phyloP scores from a whole-genome alignment of 2,329 filamentous ascomycete genomes.

The Dothideomycetes sp. region DNA sequence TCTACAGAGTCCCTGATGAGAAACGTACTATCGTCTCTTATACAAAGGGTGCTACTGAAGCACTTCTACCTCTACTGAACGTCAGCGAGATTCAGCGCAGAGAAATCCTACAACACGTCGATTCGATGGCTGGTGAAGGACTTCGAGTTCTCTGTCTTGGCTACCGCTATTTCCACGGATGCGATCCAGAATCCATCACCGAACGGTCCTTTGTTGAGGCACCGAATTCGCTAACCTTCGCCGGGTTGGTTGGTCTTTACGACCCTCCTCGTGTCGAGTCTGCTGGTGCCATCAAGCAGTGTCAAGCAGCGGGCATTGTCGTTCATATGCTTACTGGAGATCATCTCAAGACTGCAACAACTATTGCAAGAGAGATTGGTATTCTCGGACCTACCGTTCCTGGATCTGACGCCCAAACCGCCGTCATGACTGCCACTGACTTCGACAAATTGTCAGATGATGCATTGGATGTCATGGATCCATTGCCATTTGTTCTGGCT shows the following conservation, averaged over 20 bases:
- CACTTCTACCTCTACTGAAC: constrained; percentile 23
- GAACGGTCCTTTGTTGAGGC: constrained; percentile 20
- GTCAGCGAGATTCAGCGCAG: constrained; percentile 17
- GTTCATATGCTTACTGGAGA: constrained; percentile 44
- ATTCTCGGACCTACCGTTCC: constrained; percentile 29
- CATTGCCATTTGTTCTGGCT: constrained; percentile 36
- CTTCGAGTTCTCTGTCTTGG: constrained; percentile 27
- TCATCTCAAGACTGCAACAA: constrained; percentile 36
- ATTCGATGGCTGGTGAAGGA: constrained; percentile 20
- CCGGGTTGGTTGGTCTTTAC: constrained; percentile 26
- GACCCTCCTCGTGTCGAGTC: constrained; percentile 27
- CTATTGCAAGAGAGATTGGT: constrained; percentile 39
- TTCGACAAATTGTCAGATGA: constrained; percentile 37
- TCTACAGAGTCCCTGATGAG: constrained; percentile 17
- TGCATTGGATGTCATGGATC: constrained; percentile 33
- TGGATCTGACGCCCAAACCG: constrained; percentile 22
- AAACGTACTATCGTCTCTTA: constrained; percentile 17
- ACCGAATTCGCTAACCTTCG: constrained; percentile 15
- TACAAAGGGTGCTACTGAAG: constrained; percentile 28
- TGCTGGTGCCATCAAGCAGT: constrained; percentile 33
- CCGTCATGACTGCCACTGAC: constrained; percentile 35
- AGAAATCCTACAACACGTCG: constrained; percentile 21
- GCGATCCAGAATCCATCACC: constrained; percentile 15
- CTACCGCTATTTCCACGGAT: constrained; percentile 13
- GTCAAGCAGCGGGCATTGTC: constrained; percentile 38